phyloP scores from a whole-genome alignment of 2,329 filamentous ascomycete species.

The Trichoderma harzianum region DNA sequence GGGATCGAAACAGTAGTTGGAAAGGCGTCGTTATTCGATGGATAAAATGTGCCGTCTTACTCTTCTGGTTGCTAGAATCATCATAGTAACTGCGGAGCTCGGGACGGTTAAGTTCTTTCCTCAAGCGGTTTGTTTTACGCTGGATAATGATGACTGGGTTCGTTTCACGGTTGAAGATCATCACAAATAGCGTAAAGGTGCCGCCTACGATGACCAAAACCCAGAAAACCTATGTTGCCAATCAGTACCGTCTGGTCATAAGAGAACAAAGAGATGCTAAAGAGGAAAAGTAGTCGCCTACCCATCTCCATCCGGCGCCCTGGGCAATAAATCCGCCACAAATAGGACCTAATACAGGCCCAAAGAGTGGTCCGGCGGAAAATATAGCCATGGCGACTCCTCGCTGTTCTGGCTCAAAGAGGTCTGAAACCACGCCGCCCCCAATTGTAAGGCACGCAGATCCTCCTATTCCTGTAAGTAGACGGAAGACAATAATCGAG shows the following conservation, averaged over 20 bases:
- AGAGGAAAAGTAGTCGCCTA: constrained; percentile 17
- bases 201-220: constrained; percentile 42
- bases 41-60: constrained; percentile 22
- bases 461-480: constrained; percentile 57
- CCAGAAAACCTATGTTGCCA: constrained; percentile 33
- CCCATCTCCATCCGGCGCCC: constrained; percentile 51
- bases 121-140: constrained; percentile 45
- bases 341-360: constrained; percentile 47
- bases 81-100: constrained; percentile 46
- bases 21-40: constrained; percentile 53
- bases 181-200: constrained; percentile 25
- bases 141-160: constrained; percentile 47
- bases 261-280: neutral
- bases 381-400: constrained; percentile 50
- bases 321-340: constrained; percentile 49
- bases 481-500: constrained; percentile 57
- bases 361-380: constrained; percentile 57
- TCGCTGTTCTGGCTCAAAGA: constrained; percentile 47
- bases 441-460: constrained; percentile 53
- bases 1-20: constrained; percentile 47
- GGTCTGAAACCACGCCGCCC: constrained; percentile 53
- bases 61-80: constrained; percentile 25
- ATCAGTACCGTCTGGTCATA: neutral
- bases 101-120: constrained; percentile 42
- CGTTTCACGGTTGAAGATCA: constrained; percentile 38